Evolutionary conservation across 2,329 filamentous ascomycete genomes (phyloP).

Genomic region (Fusarium hainanense): DNA sequence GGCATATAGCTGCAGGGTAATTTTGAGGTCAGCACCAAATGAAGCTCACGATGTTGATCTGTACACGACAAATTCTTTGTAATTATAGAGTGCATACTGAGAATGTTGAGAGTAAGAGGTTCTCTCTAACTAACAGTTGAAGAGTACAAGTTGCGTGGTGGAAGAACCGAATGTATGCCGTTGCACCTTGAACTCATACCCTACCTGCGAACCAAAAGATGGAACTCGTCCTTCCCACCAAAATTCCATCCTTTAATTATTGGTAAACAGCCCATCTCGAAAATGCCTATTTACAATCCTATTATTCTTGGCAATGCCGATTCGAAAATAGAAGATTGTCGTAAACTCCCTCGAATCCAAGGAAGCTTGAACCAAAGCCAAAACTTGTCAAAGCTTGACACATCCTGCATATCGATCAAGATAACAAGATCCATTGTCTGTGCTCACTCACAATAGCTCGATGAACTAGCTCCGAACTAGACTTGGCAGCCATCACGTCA

Average conservation of each 20-base stretch:
- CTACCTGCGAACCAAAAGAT: no score
- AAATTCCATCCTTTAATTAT: accelerated
- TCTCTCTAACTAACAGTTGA: neutral
- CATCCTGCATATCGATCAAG: neutral
- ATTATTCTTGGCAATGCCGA: neutral
- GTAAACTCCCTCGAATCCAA: neutral
- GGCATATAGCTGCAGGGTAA: constrained; percentile 11
- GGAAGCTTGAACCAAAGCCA: neutral
- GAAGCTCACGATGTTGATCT: neutral
- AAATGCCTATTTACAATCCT: neutral
- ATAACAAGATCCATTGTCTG: neutral
- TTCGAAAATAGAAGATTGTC: neutral
- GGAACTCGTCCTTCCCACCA: neutral
- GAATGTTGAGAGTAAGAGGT: no score
- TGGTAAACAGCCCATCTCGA: neutral
- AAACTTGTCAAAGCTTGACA: neutral
- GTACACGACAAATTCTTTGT: neutral
- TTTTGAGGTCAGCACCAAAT: neutral
- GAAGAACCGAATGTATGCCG: no score
- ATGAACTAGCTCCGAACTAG: neutral
- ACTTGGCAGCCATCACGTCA: neutral
- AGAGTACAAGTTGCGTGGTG: neutral
- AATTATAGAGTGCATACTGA: neutral
- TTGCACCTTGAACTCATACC: no score
- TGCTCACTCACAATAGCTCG: neutral